phyloP scores from a whole-genome alignment of 179 eudicot species.

The Beta lomatogona region DNA sequence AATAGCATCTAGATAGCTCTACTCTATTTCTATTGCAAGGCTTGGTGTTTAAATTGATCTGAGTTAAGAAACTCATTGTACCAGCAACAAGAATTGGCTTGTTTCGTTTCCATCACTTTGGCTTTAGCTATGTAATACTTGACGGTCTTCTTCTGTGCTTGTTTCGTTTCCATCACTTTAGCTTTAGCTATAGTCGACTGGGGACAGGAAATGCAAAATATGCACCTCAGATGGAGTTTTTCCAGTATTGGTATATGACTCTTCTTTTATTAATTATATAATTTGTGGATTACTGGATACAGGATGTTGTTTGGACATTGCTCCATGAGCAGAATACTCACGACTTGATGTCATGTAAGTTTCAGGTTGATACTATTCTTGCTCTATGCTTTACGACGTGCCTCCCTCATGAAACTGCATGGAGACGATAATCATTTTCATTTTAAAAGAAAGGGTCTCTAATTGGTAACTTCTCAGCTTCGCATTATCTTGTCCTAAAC shows the following conservation, averaged over 20 bases:
- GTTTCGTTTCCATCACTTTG: no score
- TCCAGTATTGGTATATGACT: no score
- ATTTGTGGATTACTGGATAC: conserved; percentile 10
- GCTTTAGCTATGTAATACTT: neutral
- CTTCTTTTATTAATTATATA: neutral
- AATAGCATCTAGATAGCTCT: no score
- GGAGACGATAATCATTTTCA: neutral
- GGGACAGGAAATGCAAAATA: no score
- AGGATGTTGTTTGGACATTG: conserved; percentile 42
- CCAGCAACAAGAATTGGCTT: no score
- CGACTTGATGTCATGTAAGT: conserved; percentile 9
- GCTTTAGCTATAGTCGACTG: neutral
- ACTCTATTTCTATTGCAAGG: no score
- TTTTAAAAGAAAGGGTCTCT: neutral
- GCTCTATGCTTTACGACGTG: neutral
- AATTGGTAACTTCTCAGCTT: neutral
- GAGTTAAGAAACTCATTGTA: no score
- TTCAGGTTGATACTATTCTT: no score
- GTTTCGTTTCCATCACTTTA: neutral
- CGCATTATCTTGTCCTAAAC: neutral
- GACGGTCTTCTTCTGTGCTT: neutral
- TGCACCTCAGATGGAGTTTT: no score
- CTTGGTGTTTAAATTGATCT: no score
- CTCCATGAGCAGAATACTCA: conserved; percentile 27
- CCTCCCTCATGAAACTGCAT: neutral